Evolutionary conservation across 805 yeast genomes (phyloP).

Genomic region (Kluyveromyces starmeri): DNA sequence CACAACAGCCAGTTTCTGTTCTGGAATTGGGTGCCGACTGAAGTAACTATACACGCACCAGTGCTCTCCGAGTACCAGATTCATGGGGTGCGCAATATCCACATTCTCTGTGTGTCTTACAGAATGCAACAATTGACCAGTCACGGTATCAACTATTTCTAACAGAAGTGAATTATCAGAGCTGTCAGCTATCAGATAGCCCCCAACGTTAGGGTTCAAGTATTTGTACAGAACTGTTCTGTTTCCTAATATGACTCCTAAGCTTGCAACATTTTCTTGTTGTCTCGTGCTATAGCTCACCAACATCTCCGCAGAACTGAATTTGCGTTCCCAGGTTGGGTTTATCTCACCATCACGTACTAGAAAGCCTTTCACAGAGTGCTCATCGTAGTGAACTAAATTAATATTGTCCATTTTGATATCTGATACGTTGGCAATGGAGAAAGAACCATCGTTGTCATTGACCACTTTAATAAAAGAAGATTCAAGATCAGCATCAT

Average conservation of each 20-base stretch:
- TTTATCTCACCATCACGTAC: conserved; percentile 15
- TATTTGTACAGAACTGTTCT: conserved; percentile 77
- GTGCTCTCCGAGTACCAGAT: conserved; percentile 66
- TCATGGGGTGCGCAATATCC: conserved; percentile 35
- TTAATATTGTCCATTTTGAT: conserved; percentile 11
- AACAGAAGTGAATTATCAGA: conserved; percentile 32
- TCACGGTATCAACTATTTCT: conserved; percentile 54
- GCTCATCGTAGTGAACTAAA: conserved; percentile 15
- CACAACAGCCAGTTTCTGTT: conserved; percentile 54
- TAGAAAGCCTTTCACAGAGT: conserved; percentile 19
- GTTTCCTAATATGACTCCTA: conserved; percentile 62
- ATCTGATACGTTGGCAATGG: conserved; percentile 6
- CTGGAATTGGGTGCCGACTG: conserved; percentile 40
- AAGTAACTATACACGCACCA: conserved; percentile 69
- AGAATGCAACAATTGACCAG: conserved; percentile 53
- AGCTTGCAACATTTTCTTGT: conserved; percentile 39
- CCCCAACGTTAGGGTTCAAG: conserved; percentile 58
- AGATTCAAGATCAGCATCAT: neutral
- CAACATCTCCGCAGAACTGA: conserved; percentile 30
- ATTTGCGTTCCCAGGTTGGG: conserved; percentile 33
- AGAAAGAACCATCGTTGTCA: conserved; percentile 9
- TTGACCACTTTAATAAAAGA: conserved; percentile 6
- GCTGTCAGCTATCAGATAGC: conserved; percentile 37
- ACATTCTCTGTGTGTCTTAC: conserved; percentile 35
- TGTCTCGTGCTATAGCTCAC: conserved; percentile 34